Percentiles rank a stretch among this genome's conserved stretches.
Evolutionary conservation across 2,329 filamentous ascomycete species (phyloP).

Genomic region (Talaromyces verruculosus): DNA sequence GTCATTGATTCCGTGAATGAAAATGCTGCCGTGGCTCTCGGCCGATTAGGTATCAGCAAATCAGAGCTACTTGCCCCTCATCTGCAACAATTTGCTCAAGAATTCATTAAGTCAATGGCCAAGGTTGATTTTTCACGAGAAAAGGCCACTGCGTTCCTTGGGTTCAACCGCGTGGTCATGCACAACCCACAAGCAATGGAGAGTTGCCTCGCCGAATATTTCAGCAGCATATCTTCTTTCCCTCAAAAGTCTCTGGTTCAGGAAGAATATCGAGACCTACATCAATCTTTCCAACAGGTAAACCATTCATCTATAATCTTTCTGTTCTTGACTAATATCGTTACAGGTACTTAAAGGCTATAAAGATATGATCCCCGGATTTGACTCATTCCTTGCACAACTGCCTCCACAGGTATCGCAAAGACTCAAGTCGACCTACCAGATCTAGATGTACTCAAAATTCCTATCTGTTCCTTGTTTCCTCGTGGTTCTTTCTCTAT

Average conservation of each 20-base stretch:
- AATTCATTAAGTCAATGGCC: slow-evolving; percentile 78
- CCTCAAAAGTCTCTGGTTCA: slow-evolving; percentile 61
- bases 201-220: slow-evolving; percentile 76
- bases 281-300: slow-evolving; percentile 75
- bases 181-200: slow-evolving; percentile 92
- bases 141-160: slow-evolving; percentile 89
- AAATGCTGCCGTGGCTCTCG: slow-evolving; percentile 91
- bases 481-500: not conserved
- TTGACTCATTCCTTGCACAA: slow-evolving; percentile 47
- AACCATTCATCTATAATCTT: slow-evolving; percentile 31
- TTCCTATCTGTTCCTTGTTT: not conserved
- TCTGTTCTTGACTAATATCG: not conserved
- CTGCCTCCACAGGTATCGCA: slow-evolving; percentile 41
- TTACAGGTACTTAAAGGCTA: slow-evolving; percentile 48
- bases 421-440: slow-evolving; percentile 45
- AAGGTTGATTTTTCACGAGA: slow-evolving; percentile 87
- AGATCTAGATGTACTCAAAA: slow-evolving; percentile 34
- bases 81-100: slow-evolving; percentile 74
- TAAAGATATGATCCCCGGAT: slow-evolving; percentile 49
- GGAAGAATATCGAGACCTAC: slow-evolving; percentile 60
- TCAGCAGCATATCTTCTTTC: slow-evolving; percentile 76
- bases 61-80: slow-evolving; percentile 74
- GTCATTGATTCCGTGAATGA: slow-evolving; percentile 86
- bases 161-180: slow-evolving; percentile 80
- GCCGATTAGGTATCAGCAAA: slow-evolving; percentile 79